Conservation (phyloP, 164 flowering plant genomes). For the Aristolochia contorta region DNA sequence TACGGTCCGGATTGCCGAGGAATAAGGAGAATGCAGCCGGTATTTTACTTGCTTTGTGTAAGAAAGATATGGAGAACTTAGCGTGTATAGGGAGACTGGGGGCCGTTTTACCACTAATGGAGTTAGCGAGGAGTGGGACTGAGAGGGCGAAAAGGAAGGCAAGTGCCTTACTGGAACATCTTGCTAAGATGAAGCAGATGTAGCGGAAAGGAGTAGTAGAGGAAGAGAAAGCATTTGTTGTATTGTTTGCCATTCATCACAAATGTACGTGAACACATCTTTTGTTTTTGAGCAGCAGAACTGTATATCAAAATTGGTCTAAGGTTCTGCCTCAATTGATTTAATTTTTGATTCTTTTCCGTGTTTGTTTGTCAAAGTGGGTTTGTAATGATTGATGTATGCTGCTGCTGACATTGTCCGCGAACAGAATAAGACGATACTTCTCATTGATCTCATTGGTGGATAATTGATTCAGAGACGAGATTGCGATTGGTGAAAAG, state of each 20-base stretch:
- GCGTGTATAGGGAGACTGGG: slow-evolving; percentile 66
- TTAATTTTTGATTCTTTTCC: background rate
- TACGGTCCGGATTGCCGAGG: slow-evolving; percentile 63
- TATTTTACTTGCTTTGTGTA: slow-evolving; percentile 69
- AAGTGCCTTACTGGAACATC: slow-evolving; percentile 62
- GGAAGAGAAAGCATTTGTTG: background rate
- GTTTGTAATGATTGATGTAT: background rate
- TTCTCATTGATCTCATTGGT: too few species aligned
- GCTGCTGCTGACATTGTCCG: too few species aligned
- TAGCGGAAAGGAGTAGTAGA: background rate
- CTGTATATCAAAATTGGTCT: background rate
- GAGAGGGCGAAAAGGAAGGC: slow-evolving; percentile 92
- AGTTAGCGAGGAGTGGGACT: slow-evolving; percentile 63
- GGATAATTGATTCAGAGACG: too few species aligned
- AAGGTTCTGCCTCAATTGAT: background rate
- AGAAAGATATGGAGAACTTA: slow-evolving; percentile 67
- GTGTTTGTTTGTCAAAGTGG: background rate
- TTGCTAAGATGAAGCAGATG: slow-evolving; percentile 38
- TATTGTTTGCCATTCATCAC: background rate
- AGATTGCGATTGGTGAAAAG: too few species aligned
- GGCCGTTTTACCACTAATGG: slow-evolving; percentile 61
- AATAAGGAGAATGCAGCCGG: slow-evolving; percentile 85
- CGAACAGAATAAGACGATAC: too few species aligned
- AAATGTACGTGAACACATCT: background rate
- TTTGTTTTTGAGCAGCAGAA: background rate